Evolutionary conservation across 192 early-diverging fungal genomes (phyloP), one percentile per base, ranked within the genome.

Genomic region (Coemansia sp.): DNA sequence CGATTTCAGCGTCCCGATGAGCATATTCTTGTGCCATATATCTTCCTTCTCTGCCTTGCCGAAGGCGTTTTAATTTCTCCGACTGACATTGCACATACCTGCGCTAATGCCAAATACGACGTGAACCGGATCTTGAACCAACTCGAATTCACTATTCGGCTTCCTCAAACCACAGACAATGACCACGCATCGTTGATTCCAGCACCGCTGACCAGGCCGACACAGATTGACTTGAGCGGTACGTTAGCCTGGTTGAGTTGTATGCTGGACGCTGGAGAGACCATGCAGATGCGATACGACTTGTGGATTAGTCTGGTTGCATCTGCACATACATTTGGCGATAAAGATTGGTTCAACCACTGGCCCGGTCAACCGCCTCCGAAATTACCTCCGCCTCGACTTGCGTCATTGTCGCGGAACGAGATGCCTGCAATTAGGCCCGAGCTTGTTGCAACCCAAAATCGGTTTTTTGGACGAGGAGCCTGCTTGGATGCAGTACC

Each of bases 1-100:
- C 59, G 28, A 44, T 81, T 81, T 19, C 11, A 42, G 12, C 65
- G 72, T n/a, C 78, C 78, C 8, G 47, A 37, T 31, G 65, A 62
- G 52, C 57, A 63, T 46, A 19, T 38, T 15, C 42, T 80, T 52
- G 77, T 80, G 25, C 77, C 77, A 1, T 80, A 80, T 28, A 62
- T 67, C 57, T 80, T 80, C 37, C 37, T 80, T 12, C 20, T 80
- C 34, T 80, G 77, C 38, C 67, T 80, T 8, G 64, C 60, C 3
- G 77, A 80, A 47, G 65, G 62, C 0, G 61, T 52, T 4, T 47
- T 80, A 22, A 65, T 68, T 11, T 57, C 68, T 3, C 77, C 71
- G 20, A 44, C 61, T 3, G 65, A 69, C 17, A 14, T 80, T 7
- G 55, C 61, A 5, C 34, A 37, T 5, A 28, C 61, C 17, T 80